A percentile compares a stretch with the other conserved stretches of the same genome.
Conservation (phyloP, 495 filamentous ascomycete genomes). For the Schizothecium vesticola region DNA sequence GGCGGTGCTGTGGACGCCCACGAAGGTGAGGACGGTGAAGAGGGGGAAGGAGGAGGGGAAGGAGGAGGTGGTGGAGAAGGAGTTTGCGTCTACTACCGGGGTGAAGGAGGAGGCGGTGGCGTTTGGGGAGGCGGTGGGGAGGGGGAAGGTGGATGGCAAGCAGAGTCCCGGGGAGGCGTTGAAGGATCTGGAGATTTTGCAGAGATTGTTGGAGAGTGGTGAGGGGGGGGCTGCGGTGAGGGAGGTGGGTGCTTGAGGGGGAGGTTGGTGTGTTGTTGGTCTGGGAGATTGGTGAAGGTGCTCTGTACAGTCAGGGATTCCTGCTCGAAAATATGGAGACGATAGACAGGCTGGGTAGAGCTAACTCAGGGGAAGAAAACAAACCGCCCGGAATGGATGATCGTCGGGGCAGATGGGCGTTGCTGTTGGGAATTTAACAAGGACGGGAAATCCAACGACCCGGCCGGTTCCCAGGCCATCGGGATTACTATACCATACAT, state of each 20-base stretch:
- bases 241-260: neutral
- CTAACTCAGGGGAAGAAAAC: neutral
- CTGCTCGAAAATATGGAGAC: neutral
- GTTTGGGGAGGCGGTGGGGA: slow-evolving; percentile 53
- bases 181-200: slow-evolving; percentile 63
- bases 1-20: slow-evolving; percentile 38
- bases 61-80: slow-evolving; percentile 46
- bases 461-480: neutral
- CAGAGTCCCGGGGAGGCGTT: slow-evolving; percentile 63
- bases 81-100: slow-evolving; percentile 51
- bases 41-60: slow-evolving; percentile 26
- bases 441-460: neutral
- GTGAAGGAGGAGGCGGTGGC: slow-evolving; percentile 62
- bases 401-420: neutral
- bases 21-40: slow-evolving; percentile 31
- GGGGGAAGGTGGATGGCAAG: slow-evolving; percentile 39
- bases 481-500: neutral
- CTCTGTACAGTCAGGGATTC: too few relatives aligned
- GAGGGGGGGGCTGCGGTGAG: slow-evolving; percentile 43
- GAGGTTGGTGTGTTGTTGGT: neutral
- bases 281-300: neutral
- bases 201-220: slow-evolving; percentile 58
- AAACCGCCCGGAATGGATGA: neutral
- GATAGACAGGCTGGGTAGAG: neutral
- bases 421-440: too few relatives aligned